Evolutionary conservation across 257 asterid species (phyloP), one percentile per base, ranked within the genome.

Genomic region (Lantana camara): DNA sequence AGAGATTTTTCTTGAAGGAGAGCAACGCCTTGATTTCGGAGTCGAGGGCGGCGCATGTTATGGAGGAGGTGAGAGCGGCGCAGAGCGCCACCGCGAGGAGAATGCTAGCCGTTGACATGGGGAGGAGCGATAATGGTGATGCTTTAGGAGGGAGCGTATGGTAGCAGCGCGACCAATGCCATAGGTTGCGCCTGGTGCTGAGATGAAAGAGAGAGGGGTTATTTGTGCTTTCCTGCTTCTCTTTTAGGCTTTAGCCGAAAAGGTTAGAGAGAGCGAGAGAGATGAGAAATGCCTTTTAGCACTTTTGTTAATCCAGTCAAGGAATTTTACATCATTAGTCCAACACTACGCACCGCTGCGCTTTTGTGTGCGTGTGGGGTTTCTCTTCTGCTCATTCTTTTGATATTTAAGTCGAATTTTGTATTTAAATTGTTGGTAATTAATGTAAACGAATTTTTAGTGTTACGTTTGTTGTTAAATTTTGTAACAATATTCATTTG

Each of bases 21-120:
- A 82, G 80, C 11, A 89, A 38, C 14, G 94, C 83, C 15, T 74
- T 71, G 50, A 73, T 68, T 65, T 89, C 95, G 23, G 79, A 47
- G 24, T 64, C 78, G 45, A 46, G 40, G 55, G 63, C 86, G 70
- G 77, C 86, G 65, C 59, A 63, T 17, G 79, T 73, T 7, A 80
- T n/a, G n/a, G n/a, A 70, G 69, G 56, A n/a, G 13, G 53, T 59
- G 7, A 70, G 44, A 66, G 62, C 15, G 72, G 79, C 63, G 76
- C 75, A 77, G n/a, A 80, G 78, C 55, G 73, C 71, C 59, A 73
- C 60, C 2, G 69, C 51, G 37, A 82, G 68, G 64, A 70, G 67
- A 35, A 56, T 48, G 27, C 24, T 71, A 70, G 77, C 76, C 69
- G 78, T 77, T 58, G 81, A 44, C 88, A 87, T 82, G 74, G 57